Evolutionary conservation across 169 alveolate genomes (phyloP), one percentile per base, ranked within the genome.

Genomic region (Eimeria praecox): DNA sequence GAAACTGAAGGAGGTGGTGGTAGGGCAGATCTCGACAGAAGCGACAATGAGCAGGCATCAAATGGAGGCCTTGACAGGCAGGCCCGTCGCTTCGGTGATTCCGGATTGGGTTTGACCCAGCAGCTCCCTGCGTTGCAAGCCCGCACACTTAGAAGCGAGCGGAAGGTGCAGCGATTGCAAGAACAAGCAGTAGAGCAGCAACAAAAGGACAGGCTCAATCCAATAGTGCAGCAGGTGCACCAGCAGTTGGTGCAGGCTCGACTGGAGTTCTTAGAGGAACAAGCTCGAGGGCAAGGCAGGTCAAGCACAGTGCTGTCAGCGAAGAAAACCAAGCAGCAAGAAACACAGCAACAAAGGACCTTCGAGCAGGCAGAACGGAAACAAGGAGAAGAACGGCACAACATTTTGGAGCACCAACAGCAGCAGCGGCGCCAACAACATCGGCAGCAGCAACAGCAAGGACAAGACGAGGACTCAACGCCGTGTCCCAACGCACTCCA

Each of bases 191-290:
- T 22, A 44, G 66, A 44, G 89, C 89, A 80, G 89, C 66, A 44
- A 27, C 69, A 49, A 42, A 3, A 69, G n/a, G 30, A 49, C 69
- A 44, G 27, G 30, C 89, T 27, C 46, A 44, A 80, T 44, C 64
- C 89, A 46, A 80, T 46, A 42, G 69, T 80, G 69, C 69, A n/a
- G 89, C 89, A 80, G 89, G 89, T 80, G 69, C 66, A 80, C 69
- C 89, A 80, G 44, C 89, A 80, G 69, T 27, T 80, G 69, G 69
- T 42, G 9, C 89, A 80, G 69, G 89, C 89, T 27, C 89, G 89
- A 24, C 20, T 80, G 64, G 69, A 80, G 40, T 46, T 80, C 66
- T 49, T 80, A 46, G 89, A 27, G 44, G 89, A 80, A 54, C 44
- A 4, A 44, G 8, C 66, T 44, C 89, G 83, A 20, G 83, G 30